Percentiles rank a stretch among this genome's conserved stretches.
Evolutionary conservation across 768 basidiomycete genomes (phyloP).

Genomic region (Trametes elegans): DNA sequence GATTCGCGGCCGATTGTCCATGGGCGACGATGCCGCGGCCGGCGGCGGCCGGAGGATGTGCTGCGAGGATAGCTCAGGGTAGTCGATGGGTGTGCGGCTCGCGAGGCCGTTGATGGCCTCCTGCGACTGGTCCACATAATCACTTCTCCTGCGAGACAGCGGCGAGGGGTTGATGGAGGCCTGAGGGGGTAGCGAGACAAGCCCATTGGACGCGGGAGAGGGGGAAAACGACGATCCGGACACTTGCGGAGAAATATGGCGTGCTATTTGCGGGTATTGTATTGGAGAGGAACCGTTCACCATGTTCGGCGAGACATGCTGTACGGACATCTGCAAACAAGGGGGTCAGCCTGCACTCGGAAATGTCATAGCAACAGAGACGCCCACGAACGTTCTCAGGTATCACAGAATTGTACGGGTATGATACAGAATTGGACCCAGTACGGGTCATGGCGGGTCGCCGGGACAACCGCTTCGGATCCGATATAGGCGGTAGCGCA

Average conservation of each 20-base stretch:
- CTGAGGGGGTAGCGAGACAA: conserved; percentile 69
- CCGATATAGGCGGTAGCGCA: conserved; percentile 7
- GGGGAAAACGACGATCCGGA: conserved; percentile 43
- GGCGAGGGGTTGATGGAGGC: conserved; percentile 82
- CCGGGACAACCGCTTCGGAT: conserved; percentile 33
- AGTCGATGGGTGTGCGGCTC: conserved; percentile 64
- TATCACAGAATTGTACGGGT: conserved; percentile 40
- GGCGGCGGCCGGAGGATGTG: conserved; percentile 77
- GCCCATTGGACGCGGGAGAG: conserved; percentile 37
- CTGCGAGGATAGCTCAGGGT: conserved; percentile 68
- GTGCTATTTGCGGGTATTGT: conserved; percentile 51
- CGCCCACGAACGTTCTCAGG: conserved; percentile 46
- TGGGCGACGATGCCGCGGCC: conserved; percentile 61
- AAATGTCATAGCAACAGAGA: neutral
- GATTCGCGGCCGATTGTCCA: conserved; percentile 66
- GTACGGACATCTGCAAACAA: conserved; percentile 36
- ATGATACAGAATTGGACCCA: conserved; percentile 40
- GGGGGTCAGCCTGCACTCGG: neutral
- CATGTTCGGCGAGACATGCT: conserved; percentile 36
- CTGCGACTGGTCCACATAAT: conserved; percentile 78
- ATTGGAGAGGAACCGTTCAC: conserved; percentile 44
- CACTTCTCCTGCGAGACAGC: conserved; percentile 67
- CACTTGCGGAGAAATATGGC: conserved; percentile 36
- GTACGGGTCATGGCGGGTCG: conserved; percentile 44
- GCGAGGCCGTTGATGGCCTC: conserved; percentile 52